Evolutionary conservation across 331 rosid species (phyloP), one percentile per base, ranked within the genome.

Genomic region (Saraca asoca): DNA sequence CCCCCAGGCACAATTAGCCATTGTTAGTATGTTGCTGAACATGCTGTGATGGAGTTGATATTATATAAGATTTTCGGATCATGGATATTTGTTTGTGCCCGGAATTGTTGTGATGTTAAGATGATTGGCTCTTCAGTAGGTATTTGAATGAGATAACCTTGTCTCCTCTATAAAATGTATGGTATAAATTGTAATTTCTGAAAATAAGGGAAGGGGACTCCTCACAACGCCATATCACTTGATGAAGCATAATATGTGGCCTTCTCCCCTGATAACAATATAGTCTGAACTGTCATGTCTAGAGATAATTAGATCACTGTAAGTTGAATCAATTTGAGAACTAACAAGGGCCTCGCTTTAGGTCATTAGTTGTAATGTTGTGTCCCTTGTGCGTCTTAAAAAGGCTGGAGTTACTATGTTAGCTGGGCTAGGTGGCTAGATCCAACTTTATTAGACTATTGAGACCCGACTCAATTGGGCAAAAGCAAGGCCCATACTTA

Each of bases 31-130:
- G 80, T 35, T n/a, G 24, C 24, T n/a, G 31, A 39, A 7, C 12
- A 19, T 50, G 5, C 12, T 51, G 16, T 12, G 4, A 18, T 58
- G 73, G 66, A 41, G 9, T 49, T 50, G 42, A 44, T 18, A 7
- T 5, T 72, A n/a, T 63, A 19, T 12, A 71, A 29, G 19, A 62
- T 20, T 62, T 24, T 67, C 49, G 45, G 37, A 59, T 76, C 7
- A 13, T 63, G 63, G 15, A n/a, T 61, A 18, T 71, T 45, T 71
- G 67, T 54, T 66, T 67, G 24, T 72, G 66, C 45, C 16, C 16
- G 65, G 45, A 62, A 80, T 64, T 54, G 42, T 44, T 55, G 46
- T 39, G 52, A 58, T 39, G 16, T 58, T 44, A 35, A 70, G 73
- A 57, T 38, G 19, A 41, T 64, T 51, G 42, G 19, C 51, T 11